These are phyloP conservation scores for Excoecaria agallocha DNA, from an alignment of 345 rosid species.

Conservation along the genomic window DNA sequence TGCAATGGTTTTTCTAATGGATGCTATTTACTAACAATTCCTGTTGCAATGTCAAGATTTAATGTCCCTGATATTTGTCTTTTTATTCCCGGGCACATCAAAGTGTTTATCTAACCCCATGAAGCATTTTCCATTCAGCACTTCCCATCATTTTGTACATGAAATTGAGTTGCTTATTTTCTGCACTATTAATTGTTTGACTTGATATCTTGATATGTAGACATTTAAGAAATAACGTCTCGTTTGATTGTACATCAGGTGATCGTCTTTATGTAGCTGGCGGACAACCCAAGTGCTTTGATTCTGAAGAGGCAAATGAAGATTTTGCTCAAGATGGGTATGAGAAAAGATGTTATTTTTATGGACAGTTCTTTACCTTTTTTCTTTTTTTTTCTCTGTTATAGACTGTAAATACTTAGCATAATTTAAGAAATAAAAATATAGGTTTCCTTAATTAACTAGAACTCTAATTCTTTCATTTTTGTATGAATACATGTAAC, in stretches of 20 bases:
- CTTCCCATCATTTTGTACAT: background rate
- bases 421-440: too few species aligned
- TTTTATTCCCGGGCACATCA: background rate
- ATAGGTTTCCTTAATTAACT: too few species aligned
- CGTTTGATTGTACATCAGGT: slow-evolving; percentile 38
- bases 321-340: slow-evolving; percentile 74
- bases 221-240: background rate
- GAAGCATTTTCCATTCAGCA: background rate
- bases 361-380: background rate
- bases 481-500: too few species aligned
- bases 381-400: background rate
- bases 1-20: background rate
- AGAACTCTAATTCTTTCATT: too few species aligned
- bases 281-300: slow-evolving; percentile 59
- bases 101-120: background rate
- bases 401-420: too few species aligned
- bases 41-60: background rate
- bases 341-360: background rate
- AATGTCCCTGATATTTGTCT: background rate
- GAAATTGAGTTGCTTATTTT: background rate
- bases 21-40: background rate
- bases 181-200: background rate
- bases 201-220: background rate
- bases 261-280: slow-evolving; percentile 73
- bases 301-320: slow-evolving; percentile 45